Evolutionary conservation across 495 filamentous ascomycete species (phyloP).

Genomic region (Penicillium fimorum): DNA sequence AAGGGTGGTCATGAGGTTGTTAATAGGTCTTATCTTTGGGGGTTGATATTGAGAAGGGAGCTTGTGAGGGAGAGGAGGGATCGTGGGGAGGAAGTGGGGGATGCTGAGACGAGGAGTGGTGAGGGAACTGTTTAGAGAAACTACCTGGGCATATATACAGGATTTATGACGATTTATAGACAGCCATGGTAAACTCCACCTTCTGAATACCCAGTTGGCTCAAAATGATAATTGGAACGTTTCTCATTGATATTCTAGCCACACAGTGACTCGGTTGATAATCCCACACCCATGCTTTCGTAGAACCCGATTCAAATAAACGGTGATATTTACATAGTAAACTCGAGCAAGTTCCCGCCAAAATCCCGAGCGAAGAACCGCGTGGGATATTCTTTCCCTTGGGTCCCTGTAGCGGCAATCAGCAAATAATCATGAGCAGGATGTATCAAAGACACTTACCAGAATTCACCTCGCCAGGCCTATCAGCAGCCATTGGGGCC

Average conservation of each 20-base stretch:
- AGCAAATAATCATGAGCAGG: neutral
- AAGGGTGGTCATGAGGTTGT: slow-evolving; percentile 23
- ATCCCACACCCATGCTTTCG: too few relatives aligned
- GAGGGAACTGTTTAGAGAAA: neutral
- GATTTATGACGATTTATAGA: neutral
- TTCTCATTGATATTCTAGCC: neutral
- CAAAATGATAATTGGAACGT: neutral
- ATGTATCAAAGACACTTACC: slow-evolving; percentile 32
- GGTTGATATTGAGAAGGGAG: slow-evolving; percentile 10
- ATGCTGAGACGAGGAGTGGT: neutral
- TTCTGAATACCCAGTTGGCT: too few relatives aligned
- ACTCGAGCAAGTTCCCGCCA: slow-evolving; percentile 62
- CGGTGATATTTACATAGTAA: slow-evolving; percentile 43
- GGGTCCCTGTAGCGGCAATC: slow-evolving; percentile 34
- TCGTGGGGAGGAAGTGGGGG: neutral
- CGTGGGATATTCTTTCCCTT: slow-evolving; percentile 57
- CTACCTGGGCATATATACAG: too few relatives aligned
- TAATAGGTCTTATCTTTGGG: slow-evolving; percentile 17
- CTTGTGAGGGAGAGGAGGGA: slow-evolving; percentile 1
- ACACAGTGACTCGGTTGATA: too few relatives aligned
- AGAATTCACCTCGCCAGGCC: slow-evolving; percentile 50
- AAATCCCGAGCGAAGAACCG: slow-evolving; percentile 64
- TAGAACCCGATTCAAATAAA: neutral
- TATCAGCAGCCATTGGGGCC: slow-evolving; percentile 53
- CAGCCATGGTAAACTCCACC: neutral